Percentiles rank a stretch among this genome's conserved stretches.
These are phyloP conservation scores for Stenogyne calaminthoides DNA, from an alignment of 305 asterid genomes.

Conservation along the genomic window DNA sequence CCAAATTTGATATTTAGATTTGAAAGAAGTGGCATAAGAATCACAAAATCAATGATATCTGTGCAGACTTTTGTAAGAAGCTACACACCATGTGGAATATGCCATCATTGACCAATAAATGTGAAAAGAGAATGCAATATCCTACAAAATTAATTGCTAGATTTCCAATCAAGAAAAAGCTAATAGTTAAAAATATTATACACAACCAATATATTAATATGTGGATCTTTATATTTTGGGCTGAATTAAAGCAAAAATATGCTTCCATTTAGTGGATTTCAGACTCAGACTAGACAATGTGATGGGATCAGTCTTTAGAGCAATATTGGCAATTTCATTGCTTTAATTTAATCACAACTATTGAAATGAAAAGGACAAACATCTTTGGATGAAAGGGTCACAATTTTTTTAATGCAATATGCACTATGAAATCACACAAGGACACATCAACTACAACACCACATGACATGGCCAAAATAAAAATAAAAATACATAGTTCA, in stretches of 20 bases:
- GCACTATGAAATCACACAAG: neutral
- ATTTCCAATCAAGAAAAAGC: constrained; percentile 35
- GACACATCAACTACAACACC: neutral
- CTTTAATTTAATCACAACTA: constrained; percentile 5
- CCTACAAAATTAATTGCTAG: constrained; percentile 20
- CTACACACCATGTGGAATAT: constrained; percentile 37
- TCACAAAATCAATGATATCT: constrained; percentile 37
- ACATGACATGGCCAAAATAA: neutral
- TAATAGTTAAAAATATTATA: neutral
- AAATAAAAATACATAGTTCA: too few relatives aligned
- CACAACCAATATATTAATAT: constrained; percentile 19
- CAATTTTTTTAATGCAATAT: neutral
- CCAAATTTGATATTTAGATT: constrained; percentile 19
- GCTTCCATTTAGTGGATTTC: constrained; percentile 55
- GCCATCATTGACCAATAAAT: constrained; percentile 44
- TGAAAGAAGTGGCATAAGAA: constrained; percentile 32
- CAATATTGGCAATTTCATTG: constrained; percentile 42
- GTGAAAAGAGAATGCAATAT: constrained; percentile 30
- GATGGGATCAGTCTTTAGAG: constrained; percentile 38
- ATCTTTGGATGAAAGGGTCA: constrained; percentile 19
- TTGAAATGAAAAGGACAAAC: constrained; percentile 3
- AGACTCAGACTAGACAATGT: constrained; percentile 46
- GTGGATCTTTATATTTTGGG: constrained; percentile 32
- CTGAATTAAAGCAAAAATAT: constrained; percentile 43
- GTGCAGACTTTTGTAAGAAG: constrained; percentile 42